Evolutionary conservation across 2,329 filamentous ascomycete species (phyloP).

Genomic region (Diaporthe ampelina): DNA sequence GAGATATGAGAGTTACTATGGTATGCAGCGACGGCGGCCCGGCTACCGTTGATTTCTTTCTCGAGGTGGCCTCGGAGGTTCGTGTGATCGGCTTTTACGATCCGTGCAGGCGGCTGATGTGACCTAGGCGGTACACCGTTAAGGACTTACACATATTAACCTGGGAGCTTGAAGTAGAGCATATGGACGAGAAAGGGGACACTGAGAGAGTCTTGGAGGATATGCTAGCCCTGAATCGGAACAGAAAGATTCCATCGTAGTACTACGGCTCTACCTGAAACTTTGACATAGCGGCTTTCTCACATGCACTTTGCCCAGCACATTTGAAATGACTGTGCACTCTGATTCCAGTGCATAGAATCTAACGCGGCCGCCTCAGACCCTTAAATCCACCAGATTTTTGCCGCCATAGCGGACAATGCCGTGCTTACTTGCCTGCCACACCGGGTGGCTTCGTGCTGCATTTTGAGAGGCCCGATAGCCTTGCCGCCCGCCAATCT

Average conservation of each 20-base stretch:
- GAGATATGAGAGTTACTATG: conserved; percentile 18
- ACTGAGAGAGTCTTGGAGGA: background rate
- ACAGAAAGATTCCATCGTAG: background rate
- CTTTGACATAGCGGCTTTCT: background rate
- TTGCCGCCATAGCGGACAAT: too few relatives aligned
- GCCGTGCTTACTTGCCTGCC: background rate
- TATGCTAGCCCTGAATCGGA: background rate
- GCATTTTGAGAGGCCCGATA: background rate
- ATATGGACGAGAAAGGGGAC: background rate
- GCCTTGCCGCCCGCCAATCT: too few relatives aligned
- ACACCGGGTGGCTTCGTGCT: background rate
- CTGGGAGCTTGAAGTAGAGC: background rate
- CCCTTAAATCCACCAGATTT: background rate
- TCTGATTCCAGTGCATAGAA: background rate
- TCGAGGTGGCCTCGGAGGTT: background rate
- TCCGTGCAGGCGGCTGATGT: background rate
- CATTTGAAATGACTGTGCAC: too few relatives aligned
- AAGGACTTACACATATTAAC: background rate
- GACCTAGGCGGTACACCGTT: background rate
- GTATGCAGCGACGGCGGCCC: conserved; percentile 22
- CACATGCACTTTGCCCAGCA: background rate
- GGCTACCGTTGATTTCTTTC: conserved; percentile 21
- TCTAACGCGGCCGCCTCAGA: background rate
- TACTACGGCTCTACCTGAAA: too few relatives aligned
- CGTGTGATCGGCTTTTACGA: background rate